These are phyloP conservation scores for Amanita subjunquillea DNA, from an alignment of 768 basidiomycete genomes.

Conservation along the genomic window DNA sequence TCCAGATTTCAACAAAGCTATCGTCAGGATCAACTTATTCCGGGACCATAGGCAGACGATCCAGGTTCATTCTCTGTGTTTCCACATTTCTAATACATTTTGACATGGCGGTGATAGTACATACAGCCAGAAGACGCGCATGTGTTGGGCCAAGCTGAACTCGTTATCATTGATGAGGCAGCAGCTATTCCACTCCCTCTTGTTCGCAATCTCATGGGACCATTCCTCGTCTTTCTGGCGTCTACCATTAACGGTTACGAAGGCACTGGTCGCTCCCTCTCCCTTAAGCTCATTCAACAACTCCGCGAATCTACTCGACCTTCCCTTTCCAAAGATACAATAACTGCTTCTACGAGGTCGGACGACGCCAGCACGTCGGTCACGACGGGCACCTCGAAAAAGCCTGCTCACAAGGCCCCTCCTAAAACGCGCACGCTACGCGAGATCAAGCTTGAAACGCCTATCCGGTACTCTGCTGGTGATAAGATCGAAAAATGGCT, in stretches of 20 bases:
- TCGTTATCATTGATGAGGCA: constrained; percentile 96
- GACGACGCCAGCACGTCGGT: constrained; percentile 29
- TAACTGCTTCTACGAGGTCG: constrained; percentile 7
- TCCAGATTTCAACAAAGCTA: constrained; percentile 88
- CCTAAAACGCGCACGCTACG: constrained; percentile 69
- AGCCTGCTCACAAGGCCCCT: constrained; percentile 39
- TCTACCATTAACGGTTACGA: constrained; percentile 99
- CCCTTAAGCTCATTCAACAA: constrained; percentile 95
- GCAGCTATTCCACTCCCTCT: constrained; percentile 96
- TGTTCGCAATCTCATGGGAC: constrained; percentile 89
- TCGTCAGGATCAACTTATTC: constrained; percentile 93
- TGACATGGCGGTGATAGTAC: constrained; percentile 46
- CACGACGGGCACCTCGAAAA: constrained; percentile 32
- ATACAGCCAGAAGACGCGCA: constrained; percentile 98
- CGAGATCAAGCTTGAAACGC: constrained; percentile 91
- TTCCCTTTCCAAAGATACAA: constrained; percentile 55
- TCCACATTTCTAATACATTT: not conserved
- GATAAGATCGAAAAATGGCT: constrained; percentile 95
- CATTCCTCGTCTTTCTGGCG: constrained; percentile 96
- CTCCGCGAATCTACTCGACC: constrained; percentile 86
- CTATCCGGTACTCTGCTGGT: constrained; percentile 82
- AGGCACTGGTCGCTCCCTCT: constrained; percentile 97
- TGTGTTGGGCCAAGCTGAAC: constrained; percentile 93
- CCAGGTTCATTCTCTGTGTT: constrained; percentile 46
- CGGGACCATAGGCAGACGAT: constrained; percentile 92